Percentiles rank a stretch among this genome's conserved stretches.
Evolutionary conservation across 352 stramenopile genomes (phyloP).

Genomic region (Halophytophthora batemanensis): DNA sequence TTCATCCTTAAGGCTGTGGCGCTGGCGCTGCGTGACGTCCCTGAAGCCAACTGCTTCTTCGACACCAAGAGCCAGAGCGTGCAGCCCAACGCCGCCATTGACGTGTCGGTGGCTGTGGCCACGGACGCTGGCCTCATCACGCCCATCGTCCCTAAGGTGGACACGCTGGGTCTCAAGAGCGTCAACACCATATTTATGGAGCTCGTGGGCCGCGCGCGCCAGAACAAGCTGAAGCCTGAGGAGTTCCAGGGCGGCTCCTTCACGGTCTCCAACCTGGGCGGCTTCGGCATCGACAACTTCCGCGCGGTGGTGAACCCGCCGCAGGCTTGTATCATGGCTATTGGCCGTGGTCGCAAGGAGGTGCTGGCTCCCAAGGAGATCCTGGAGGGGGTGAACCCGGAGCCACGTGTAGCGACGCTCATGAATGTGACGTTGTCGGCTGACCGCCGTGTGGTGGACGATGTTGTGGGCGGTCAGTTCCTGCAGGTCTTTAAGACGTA

Average conservation of each 20-base stretch:
- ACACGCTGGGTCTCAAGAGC: constrained; percentile 90
- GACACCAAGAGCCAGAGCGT: constrained; percentile 59
- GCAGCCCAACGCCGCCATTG: constrained; percentile 86
- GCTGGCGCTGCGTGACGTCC: constrained; percentile 96
- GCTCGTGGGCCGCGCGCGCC: constrained; percentile 92
- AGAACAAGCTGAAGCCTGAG: constrained; percentile 97
- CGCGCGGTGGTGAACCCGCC: constrained; percentile 98
- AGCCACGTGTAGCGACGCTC: constrained; percentile 88
- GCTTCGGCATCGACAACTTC: constrained; percentile 98
- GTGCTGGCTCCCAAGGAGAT: constrained; percentile 64
- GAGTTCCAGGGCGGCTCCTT: constrained; percentile 99
- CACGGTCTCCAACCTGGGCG: constrained; percentile 98
- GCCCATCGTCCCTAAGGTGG: constrained; percentile 95
- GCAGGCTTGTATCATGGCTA: constrained; percentile 97
- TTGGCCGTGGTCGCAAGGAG: constrained; percentile 91
- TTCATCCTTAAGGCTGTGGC: constrained; percentile 97
- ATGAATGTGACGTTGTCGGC: constrained; percentile 96
- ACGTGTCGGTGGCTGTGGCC: constrained; percentile 98
- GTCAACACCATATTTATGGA: constrained; percentile 97
- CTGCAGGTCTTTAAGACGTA: constrained; percentile 96
- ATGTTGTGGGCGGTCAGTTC: constrained; percentile 95
- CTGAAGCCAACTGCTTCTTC: constrained; percentile 89
- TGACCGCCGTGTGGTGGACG: constrained; percentile 97
- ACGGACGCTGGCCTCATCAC: constrained; percentile 98
- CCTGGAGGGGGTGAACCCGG: constrained; percentile 55